Evolutionary conservation across 2,329 filamentous ascomycete species (phyloP), one percentile per base, ranked within the genome.

Genomic region (Talaromyces sp.): DNA sequence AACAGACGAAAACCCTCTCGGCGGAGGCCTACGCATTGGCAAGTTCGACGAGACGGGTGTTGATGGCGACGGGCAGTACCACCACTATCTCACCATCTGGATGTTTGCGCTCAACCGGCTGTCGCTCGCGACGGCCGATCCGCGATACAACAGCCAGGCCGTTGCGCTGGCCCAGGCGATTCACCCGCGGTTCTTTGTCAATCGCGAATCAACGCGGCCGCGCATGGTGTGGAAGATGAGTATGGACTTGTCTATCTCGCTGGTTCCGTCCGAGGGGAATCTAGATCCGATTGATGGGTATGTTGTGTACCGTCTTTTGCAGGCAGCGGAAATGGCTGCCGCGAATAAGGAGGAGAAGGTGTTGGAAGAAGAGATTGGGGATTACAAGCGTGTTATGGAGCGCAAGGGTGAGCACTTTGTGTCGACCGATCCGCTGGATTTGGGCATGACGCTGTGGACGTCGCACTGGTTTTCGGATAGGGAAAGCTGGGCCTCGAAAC

Each of bases 51-150:
- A 74, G 13, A 58, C 63, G 0, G 83, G 83, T 0, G 67, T 73
- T 1, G 83, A 86, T 57, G 75, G 78, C 8, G 84, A 86, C 67
- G 84, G 84, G 2, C 84, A 86, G 68, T 86, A 86, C 62, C 82
- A 85, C 64, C 84, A 86, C 65, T 86, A 86, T 64, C 73, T 86
- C 21, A 86, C 83, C 0, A 67, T 86, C 5, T 87, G 84, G 84
- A 85, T 86, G 83, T 86, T 85, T 67, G 83, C 84, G 1, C 74
- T 86, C 4, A 85, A 84, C 66, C 75, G 84, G 1, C 72, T 85
- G 46, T 75, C 80, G 0, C 62, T 80, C 38, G 83, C 81, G 2
- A 77, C 79, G 0, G 73, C 73, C 0, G 77, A 84, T 24, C 65
- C 68, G 10, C 65, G 62, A 8, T 86, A 80, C 63, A 85, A 85